Percentiles rank a stretch among this genome's conserved stretches.
These are phyloP conservation scores for Diaporthe citriasiana DNA, from an alignment of 2,329 filamentous ascomycete genomes.

Conservation along the genomic window DNA sequence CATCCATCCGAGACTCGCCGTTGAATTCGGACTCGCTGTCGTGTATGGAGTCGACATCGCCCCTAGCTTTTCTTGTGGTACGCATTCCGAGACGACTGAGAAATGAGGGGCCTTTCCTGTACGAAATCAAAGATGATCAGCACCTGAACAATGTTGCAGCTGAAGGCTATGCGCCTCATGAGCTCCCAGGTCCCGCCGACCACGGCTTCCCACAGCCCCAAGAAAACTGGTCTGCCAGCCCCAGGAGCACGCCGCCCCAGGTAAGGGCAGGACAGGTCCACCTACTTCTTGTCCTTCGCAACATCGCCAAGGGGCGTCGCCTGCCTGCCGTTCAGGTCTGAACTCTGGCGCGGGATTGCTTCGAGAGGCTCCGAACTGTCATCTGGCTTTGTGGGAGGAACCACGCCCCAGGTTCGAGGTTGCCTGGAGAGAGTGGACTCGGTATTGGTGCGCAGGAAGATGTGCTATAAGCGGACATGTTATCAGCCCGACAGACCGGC, in stretches of 20 bases:
- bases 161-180: background rate
- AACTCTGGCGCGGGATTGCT: conserved; percentile 54
- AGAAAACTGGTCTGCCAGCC: background rate
- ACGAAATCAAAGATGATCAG: conserved; percentile 40
- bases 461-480: conserved; percentile 60
- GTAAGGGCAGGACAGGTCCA: conserved; percentile 42
- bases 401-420: conserved; percentile 64
- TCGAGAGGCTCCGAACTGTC: conserved; percentile 62
- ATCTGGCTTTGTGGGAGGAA: conserved; percentile 58
- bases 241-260: background rate
- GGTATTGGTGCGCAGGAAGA: conserved; percentile 77
- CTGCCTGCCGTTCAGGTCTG: conserved; percentile 58
- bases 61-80: conserved; percentile 79
- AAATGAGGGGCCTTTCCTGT: conserved; percentile 89
- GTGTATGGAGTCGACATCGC: conserved; percentile 61
- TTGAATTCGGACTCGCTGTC: conserved; percentile 79
- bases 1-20: conserved; percentile 77
- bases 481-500: conserved; percentile 34
- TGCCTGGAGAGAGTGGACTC: conserved; percentile 65
- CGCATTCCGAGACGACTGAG: conserved; percentile 84
- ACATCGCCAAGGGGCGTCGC: conserved; percentile 53
- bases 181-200: background rate
- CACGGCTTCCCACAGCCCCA: background rate
- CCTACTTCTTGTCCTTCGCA: conserved; percentile 76
- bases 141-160: background rate